Evolutionary conservation across 192 early-diverging fungal species (phyloP), one percentile per base, ranked within the genome.

Genomic region (Coemansia sp.): DNA sequence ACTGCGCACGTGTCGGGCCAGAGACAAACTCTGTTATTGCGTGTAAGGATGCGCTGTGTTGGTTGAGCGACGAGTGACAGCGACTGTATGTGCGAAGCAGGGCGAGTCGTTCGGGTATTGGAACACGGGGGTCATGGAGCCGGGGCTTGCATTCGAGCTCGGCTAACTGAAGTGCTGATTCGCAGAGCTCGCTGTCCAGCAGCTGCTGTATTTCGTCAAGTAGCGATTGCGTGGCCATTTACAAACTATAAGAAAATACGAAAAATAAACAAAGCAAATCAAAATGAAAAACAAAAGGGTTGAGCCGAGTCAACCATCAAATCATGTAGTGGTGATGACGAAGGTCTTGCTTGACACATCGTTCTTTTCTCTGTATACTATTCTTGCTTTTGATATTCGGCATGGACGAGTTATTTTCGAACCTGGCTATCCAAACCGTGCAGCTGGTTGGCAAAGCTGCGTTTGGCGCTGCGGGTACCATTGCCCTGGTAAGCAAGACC

Each of bases 401-500:
- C 10, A 87, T 87, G 86, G 88, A 89, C 56, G 79, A 86, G 27
- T 73, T 89, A 1, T 84, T 89, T 58, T 79, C 88, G 5, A 86
- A 70, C 37, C 68, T 88, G 14, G 88, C 88, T 2, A 69, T 89
- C 7, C 83, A 84, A 29, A 86, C 85, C 2, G 86, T 82, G 17
- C 74, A 84, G 25, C 79, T 87, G 49, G 85, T 85, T 2, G 86
- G 86, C 52, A 86, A 86, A 58, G 85, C 85, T 5, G 86, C 85
- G 19, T 86, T 85, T 60, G 75, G 65, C 48, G 79, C 74, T 4
- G 82, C 79, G 10, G 72, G 77, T 38, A 72, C 76, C n/a, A 66
- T 86, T 22, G 79, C 79, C 1, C 29, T 82, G 65, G 55, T 57
- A 57, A 27, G 54, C 25, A 2, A 15, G 10, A 24, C 23, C n/a